These are phyloP conservation scores for Pinus albicaulis DNA, from an alignment of 75 land plant species.

Conservation along the genomic window DNA sequence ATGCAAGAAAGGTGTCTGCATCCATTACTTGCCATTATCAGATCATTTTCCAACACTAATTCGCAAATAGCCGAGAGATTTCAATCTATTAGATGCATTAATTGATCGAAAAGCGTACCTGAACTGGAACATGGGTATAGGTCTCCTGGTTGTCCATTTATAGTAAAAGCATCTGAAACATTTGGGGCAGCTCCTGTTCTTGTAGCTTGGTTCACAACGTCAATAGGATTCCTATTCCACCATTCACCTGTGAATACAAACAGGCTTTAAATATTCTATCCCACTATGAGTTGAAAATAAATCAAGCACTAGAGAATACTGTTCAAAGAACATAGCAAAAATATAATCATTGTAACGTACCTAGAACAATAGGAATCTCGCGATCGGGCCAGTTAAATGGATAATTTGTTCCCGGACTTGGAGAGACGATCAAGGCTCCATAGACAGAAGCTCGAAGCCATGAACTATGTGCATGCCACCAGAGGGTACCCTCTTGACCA, in stretches of 20 bases:
- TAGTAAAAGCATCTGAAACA: slow-evolving; percentile 37
- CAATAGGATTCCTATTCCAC: slow-evolving; percentile 35
- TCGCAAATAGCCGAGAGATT: slow-evolving; percentile 15
- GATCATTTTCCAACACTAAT: slow-evolving; percentile 20
- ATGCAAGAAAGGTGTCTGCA: slow-evolving; percentile 37
- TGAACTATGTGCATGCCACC: slow-evolving; percentile 20
- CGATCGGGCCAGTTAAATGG: slow-evolving; percentile 9
- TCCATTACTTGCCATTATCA: slow-evolving; percentile 17
- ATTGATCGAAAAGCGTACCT: neutral
- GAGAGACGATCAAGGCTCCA: slow-evolving; percentile 16
- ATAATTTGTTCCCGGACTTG: slow-evolving; percentile 13
- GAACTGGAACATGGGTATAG: slow-evolving; percentile 26
- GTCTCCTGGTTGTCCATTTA: slow-evolving; percentile 42
- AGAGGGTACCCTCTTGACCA: slow-evolving; percentile 17
- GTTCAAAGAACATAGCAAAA: neutral
- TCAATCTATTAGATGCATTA: neutral
- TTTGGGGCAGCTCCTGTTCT: slow-evolving; percentile 27
- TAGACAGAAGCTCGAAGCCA: slow-evolving; percentile 23
- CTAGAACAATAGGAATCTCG: slow-evolving; percentile 5
- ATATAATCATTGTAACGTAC: neutral
- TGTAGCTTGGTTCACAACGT: slow-evolving; percentile 14
- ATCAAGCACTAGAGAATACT: neutral
- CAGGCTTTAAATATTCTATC: too few species aligned
- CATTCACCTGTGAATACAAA: slow-evolving; percentile 31
- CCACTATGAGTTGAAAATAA: too few species aligned